A percentile compares a stretch with the other conserved stretches of the same genome.
phyloP scores from a whole-genome alignment of 352 stramenopile genomes.

The Pythium plurisporium region DNA sequence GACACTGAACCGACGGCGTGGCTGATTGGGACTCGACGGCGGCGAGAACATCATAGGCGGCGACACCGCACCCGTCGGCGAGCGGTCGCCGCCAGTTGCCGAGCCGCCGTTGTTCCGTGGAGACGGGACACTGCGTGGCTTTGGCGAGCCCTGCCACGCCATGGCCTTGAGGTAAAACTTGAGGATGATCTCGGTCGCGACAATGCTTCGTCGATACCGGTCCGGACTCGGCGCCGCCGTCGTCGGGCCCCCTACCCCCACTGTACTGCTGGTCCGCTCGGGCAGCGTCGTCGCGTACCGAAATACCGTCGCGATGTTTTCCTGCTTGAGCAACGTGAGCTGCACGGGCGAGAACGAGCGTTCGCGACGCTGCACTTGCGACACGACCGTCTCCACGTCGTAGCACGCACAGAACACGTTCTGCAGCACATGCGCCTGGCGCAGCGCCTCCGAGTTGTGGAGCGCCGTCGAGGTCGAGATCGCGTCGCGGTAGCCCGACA shows the following conservation, averaged over 20 bases:
- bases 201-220: constrained; percentile 48
- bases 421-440: constrained; percentile 48
- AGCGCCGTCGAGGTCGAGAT: constrained; percentile 64
- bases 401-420: constrained; percentile 82
- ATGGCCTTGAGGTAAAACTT: constrained; percentile 72
- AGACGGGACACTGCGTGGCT: constrained; percentile 12
- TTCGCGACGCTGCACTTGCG: constrained; percentile 55
- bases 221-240: constrained; percentile 24
- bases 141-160: constrained; percentile 61
- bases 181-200: constrained; percentile 73
- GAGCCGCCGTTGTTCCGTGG: constrained; percentile 6
- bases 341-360: constrained; percentile 61
- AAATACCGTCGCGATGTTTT: constrained; percentile 62
- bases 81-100: not conserved
- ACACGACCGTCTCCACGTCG: constrained; percentile 61
- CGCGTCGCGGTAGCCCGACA: constrained; percentile 43
- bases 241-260: too few species aligned
- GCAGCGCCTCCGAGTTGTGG: constrained; percentile 65
- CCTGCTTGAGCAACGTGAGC: constrained; percentile 50
- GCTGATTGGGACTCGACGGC: constrained; percentile 8
- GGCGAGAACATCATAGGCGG: constrained; percentile 16
- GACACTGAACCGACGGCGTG: constrained; percentile 16
- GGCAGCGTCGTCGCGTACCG: constrained; percentile 42
- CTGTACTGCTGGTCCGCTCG: constrained; percentile 3
- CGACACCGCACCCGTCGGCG: not conserved